Evolutionary conservation across 257 asterid species (phyloP), one percentile per base, ranked within the genome.

Genomic region (Solanum ossicruentum): DNA sequence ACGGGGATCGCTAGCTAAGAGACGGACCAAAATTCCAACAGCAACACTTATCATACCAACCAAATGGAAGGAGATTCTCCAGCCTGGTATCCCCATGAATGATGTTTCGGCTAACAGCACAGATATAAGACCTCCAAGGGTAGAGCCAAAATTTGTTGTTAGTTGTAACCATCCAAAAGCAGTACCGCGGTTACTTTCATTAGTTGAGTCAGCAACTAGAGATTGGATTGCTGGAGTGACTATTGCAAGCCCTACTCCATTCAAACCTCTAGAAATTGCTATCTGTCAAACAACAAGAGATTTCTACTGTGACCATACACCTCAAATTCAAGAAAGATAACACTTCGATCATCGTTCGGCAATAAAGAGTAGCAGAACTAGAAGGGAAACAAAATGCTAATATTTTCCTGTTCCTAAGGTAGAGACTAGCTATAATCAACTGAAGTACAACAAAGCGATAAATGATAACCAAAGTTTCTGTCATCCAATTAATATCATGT

Each of bases 91-190:
- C 12, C 99, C 99, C 91, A 92, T 72, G 87, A 93, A 82, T 2
- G 98, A 70, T 4, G 94, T 84, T 63, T 94, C 89, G 72, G 99
- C 98, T 16, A 95, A 51, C 2, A 95, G 85, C 54, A 94, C 92
- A 2, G 98, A 90, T 32, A 89, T 7, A 21, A 93, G 90, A 4
- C 99, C 99, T 12, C 98, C 99, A 55, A 94, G 91, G 41, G 94
- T 92, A 69, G 97, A 91, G 8, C 99, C 99, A n/a, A 94, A 49
- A 89, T 90, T 92, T 47, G 93, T 93, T 0, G 97, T 93, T 41
- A 95, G 63, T n/a, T 89, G 91, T 28, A 95, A 90, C 98, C 97
- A 94, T 32, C 98, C 98, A 32, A 95, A 95, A 39, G 98, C 99
- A 17, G 93, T 94, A n/a, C 99, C 99, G 0, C 99, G 97, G 51